These are phyloP conservation scores for Sequoiadendron giganteum DNA, from an alignment of 75 land plant species.

Conservation along the genomic window DNA sequence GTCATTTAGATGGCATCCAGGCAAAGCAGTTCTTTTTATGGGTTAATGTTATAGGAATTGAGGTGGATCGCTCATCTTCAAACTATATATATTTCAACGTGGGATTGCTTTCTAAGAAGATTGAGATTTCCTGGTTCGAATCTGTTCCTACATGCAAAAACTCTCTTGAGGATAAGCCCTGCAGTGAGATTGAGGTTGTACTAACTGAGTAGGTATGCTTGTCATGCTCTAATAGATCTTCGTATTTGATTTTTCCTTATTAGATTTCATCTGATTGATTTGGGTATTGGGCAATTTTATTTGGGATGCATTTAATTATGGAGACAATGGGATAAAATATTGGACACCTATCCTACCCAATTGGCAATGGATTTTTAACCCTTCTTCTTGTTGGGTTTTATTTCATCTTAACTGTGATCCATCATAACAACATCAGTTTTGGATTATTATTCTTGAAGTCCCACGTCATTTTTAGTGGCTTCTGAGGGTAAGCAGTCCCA, in stretches of 20 bases:
- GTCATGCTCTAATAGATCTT: not conserved
- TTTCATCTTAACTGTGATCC: not conserved
- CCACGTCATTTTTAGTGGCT: not conserved
- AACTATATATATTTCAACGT: slow-evolving; percentile 51
- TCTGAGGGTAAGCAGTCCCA: not conserved
- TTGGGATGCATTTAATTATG: not conserved
- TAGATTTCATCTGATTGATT: not conserved
- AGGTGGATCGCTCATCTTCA: slow-evolving; percentile 20
- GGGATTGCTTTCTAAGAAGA: slow-evolving; percentile 51
- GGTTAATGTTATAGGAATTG: slow-evolving; percentile 58
- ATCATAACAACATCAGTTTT: not conserved
- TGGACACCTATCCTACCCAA: too few relatives aligned
- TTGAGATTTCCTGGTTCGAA: slow-evolving; percentile 43
- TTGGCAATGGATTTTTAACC: too few relatives aligned
- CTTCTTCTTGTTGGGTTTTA: too few relatives aligned
- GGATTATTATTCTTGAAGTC: not conserved
- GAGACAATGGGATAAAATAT: not conserved
- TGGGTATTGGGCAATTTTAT: not conserved
- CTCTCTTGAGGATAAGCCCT: slow-evolving; percentile 3
- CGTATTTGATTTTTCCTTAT: not conserved
- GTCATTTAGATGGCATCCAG: slow-evolving; percentile 54
- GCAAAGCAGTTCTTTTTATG: slow-evolving; percentile 64
- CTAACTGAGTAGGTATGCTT: not conserved
- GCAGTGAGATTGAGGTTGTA: not conserved
- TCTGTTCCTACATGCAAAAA: slow-evolving; percentile 42